These are phyloP conservation scores for Knoxia roxburghii DNA, from an alignment of 257 asterid species.

Conservation along the genomic window DNA sequence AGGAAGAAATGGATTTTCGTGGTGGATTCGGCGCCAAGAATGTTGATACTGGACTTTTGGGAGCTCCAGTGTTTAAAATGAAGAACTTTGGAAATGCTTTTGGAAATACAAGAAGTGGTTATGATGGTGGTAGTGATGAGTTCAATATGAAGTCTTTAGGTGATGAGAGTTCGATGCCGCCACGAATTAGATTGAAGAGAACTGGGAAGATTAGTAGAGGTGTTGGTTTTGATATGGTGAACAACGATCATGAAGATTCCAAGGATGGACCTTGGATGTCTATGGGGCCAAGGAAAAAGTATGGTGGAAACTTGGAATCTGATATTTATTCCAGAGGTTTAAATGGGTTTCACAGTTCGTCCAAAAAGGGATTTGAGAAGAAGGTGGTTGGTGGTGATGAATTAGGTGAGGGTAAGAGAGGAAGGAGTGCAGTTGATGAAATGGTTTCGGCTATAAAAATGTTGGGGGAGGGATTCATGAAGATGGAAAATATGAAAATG, in stretches of 20 bases:
- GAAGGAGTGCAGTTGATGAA: conserved; percentile 51
- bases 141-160: conserved; percentile 11
- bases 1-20: conserved; percentile 30
- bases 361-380: conserved; percentile 23
- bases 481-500: conserved; percentile 83
- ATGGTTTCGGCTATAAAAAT: conserved; percentile 58
- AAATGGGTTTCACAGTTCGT: conserved; percentile 20
- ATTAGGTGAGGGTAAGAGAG: conserved; percentile 37
- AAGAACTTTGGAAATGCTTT: conserved; percentile 30
- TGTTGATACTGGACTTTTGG: conserved; percentile 23
- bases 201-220: conserved; percentile 21
- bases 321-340: conserved; percentile 13
- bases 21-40: conserved; percentile 21
- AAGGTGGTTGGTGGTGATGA: conserved; percentile 18
- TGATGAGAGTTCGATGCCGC: conserved; percentile 28
- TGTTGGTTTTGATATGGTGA: conserved; percentile 14
- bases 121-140: conserved; percentile 26
- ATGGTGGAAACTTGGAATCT: conserved; percentile 23
- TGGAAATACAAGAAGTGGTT: conserved; percentile 14
- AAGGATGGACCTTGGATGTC: conserved; percentile 36
- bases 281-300: conserved; percentile 28
- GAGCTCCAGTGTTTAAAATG: conserved; percentile 28
- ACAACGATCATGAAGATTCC: conserved; percentile 10
- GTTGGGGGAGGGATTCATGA: conserved; percentile 81
- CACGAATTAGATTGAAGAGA: conserved; percentile 30